phyloP scores from a whole-genome alignment of 192 early-diverging fungal genomes.

The Lobulomyces angularis region DNA sequence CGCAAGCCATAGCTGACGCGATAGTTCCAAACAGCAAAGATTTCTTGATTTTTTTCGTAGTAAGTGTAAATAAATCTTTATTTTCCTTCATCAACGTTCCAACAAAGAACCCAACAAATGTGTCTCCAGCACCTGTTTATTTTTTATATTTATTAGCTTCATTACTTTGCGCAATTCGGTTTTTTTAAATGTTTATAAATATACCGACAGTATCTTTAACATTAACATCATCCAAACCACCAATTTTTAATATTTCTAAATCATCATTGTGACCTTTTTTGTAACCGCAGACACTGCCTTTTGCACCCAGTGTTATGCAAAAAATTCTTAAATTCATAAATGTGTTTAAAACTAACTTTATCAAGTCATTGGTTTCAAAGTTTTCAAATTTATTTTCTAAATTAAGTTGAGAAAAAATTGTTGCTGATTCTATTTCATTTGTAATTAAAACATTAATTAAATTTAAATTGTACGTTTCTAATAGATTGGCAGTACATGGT shows the following conservation, averaged over 20 bases:
- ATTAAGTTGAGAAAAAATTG: conserved; percentile 22
- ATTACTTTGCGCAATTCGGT: not conserved
- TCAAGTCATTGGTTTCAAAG: not conserved
- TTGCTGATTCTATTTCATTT: conserved; percentile 64
- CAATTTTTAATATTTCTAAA: conserved; percentile 22
- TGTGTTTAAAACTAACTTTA: conserved; percentile 14
- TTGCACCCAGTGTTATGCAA: conserved; percentile 54
- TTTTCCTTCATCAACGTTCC: conserved; percentile 30
- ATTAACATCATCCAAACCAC: conserved; percentile 31
- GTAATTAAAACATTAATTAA: conserved; percentile 63
- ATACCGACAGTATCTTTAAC: conserved; percentile 55
- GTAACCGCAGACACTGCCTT: conserved; percentile 44
- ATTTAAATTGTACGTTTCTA: conserved; percentile 13
- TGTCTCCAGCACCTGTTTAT: conserved; percentile 33
- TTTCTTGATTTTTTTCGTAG: conserved; percentile 18
- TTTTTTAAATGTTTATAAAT: not conserved
- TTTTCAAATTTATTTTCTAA: too few species aligned
- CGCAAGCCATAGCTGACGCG: conserved; percentile 55
- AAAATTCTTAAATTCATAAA: conserved; percentile 34
- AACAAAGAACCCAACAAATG: conserved; percentile 58
- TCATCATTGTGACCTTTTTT: conserved; percentile 13
- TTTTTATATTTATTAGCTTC: not conserved
- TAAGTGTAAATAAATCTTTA: conserved; percentile 14
- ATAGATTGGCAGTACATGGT: conserved; percentile 38
- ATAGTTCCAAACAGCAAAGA: conserved; percentile 46